Percentiles rank a stretch among this genome's conserved stretches.
These are phyloP conservation scores for Tephrocybe sp. DNA, from an alignment of 768 basidiomycete species.

Conservation along the genomic window DNA sequence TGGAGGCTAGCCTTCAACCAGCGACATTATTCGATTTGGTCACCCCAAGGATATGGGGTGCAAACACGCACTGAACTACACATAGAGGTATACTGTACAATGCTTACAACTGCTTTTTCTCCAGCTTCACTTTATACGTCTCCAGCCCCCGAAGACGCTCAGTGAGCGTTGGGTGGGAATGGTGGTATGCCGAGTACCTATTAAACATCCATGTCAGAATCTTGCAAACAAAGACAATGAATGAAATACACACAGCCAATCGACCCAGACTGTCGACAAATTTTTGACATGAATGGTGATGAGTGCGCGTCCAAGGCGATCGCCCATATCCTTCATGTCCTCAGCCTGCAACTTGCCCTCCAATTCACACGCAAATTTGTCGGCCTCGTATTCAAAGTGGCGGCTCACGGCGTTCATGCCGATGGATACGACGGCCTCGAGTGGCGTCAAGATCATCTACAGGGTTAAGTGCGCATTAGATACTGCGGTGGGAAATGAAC, in stretches of 20 bases:
- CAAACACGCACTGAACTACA: background rate
- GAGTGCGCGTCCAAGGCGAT: conserved; percentile 78
- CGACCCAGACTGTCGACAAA: conserved; percentile 90
- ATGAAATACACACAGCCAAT: conserved; percentile 70
- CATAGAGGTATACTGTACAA: conserved; percentile 5
- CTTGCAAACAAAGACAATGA: background rate
- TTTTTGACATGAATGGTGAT: conserved; percentile 90
- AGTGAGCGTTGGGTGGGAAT: conserved; percentile 92
- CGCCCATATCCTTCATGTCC: conserved; percentile 83
- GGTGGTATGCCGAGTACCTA: conserved; percentile 93
- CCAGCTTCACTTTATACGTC: conserved; percentile 48
- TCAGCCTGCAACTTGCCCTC: conserved; percentile 48
- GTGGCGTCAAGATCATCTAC: conserved; percentile 78
- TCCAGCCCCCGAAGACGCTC: conserved; percentile 87
- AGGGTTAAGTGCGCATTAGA: background rate
- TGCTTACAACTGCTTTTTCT: conserved; percentile 37
- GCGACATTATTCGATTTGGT: too few relatives aligned
- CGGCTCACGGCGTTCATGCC: conserved; percentile 82
- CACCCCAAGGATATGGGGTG: background rate
- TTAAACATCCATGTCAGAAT: conserved; percentile 3
- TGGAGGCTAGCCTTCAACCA: too few relatives aligned
- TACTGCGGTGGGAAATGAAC: background rate
- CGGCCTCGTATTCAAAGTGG: conserved; percentile 91
- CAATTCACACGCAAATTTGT: conserved; percentile 80
- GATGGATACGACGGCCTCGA: conserved; percentile 73